Evolutionary conservation across 441 rosid genomes (phyloP).

Genomic region (Iberis amara): DNA sequence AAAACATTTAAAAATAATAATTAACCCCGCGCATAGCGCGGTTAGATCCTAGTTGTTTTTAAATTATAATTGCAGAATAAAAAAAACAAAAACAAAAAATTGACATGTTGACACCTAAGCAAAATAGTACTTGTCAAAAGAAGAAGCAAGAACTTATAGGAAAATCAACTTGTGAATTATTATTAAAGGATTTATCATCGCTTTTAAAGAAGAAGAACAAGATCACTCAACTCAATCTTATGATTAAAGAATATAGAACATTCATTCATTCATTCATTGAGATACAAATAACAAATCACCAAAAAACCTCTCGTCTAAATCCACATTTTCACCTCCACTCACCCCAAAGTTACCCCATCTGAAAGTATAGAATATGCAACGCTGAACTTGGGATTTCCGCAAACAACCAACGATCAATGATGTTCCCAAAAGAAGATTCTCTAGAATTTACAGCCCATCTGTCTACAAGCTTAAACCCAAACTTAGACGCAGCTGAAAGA

Average conservation of each 20-base stretch:
- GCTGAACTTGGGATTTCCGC: slow-evolving; percentile 46
- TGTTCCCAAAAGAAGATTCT: slow-evolving; percentile 29
- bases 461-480: slow-evolving; percentile 61
- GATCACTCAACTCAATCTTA: background rate
- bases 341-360: slow-evolving; percentile 25
- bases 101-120: no score
- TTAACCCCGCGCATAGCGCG: no score
- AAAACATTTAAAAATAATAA: no score
- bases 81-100: no score
- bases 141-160: no score
- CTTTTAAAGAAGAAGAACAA: background rate
- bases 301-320: background rate
- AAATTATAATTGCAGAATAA: no score
- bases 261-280: slow-evolving; percentile 1
- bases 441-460: slow-evolving; percentile 46
- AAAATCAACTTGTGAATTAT: no score
- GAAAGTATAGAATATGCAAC: slow-evolving; percentile 68
- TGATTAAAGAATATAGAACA: background rate
- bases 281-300: background rate
- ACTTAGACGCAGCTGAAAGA: slow-evolving; percentile 55
- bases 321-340: background rate
- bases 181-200: no score
- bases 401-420: slow-evolving; percentile 60
- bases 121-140: no score
- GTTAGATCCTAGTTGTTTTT: no score